Evolutionary conservation across 495 filamentous ascomycete species (phyloP), one percentile per base, ranked within the genome.

Genomic region (Trichoderma parareesei): DNA sequence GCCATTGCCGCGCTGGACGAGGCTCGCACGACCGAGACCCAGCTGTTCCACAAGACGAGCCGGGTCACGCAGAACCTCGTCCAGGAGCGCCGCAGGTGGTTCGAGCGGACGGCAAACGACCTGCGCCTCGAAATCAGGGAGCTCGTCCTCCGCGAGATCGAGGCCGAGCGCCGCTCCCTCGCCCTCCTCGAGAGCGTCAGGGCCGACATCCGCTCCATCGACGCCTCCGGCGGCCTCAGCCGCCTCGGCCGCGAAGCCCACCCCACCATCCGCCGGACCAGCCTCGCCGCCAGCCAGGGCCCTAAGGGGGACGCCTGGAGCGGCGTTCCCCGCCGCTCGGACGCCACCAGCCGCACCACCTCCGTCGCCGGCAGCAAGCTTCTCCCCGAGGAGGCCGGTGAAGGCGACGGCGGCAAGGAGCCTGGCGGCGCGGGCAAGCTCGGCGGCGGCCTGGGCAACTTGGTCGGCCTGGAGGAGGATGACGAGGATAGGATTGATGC

Each of bases 241-340:
- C 84, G 94, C 6, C 80, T 98, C 27, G 94, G 94, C 20, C 85
- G 94, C 59, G 95, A 98, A 73, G 77, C 88, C 38, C 93, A 96
- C 71, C 92, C 94, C 0, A 77, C 87, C 7, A 77, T 78, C 18
- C 83, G 94, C 59, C 85, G 93, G 61, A 71, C 89, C 27, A 97
- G 90, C 71, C 72, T 96, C 53, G 86, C 88, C 4, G 88, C 89
- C 6, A 92, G 88, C 70, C 94, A 98, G 75, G 95, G 95, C 2
- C 93, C 94, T 14, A 92, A 92, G 76, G 94, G 95, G 5, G 94
- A 98, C 73, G 89, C 95, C 9, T 98, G 94, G 94, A 96, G 91
- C 70, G 95, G 95, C 41, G 91, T 97, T 40, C 90, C 92, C 20
- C 85, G 94, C 67, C 83, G 92, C 67, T 68, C 83, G 43, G 91